A percentile compares a stretch with the other conserved stretches of the same genome.
Evolutionary conservation across 1,139 yeast species (phyloP).

Genomic region (Candida glucosophila): DNA sequence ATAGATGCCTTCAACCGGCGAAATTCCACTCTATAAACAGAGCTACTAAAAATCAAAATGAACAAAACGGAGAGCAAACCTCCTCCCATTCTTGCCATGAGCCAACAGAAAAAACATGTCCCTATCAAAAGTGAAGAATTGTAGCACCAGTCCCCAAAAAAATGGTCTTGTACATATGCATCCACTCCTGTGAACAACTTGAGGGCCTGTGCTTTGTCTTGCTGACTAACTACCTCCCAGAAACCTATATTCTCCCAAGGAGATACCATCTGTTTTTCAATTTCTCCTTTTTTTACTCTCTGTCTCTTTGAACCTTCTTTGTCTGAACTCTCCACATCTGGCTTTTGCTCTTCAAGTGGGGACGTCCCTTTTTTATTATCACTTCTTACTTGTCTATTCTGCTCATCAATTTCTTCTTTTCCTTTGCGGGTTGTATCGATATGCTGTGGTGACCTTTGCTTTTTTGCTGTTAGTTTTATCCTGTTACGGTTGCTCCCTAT

Average conservation of each 20-base stretch:
- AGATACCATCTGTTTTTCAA: constrained; percentile 12
- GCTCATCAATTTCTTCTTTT: constrained; percentile 23
- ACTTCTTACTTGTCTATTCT: constrained; percentile 12
- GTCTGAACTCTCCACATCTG: constrained; percentile 14
- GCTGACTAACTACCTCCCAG: constrained; percentile 20
- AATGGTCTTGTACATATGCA: constrained; percentile 58
- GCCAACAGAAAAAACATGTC: constrained; percentile 67
- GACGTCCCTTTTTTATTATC: constrained; percentile 1
- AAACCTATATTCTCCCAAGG: constrained; percentile 36
- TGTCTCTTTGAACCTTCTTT: constrained; percentile 3
- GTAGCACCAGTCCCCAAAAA: constrained; percentile 66
- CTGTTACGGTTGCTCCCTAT: too few relatives aligned
- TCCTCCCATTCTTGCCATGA: constrained; percentile 44
- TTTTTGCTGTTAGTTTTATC: constrained; percentile 2
- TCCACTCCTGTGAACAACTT: constrained; percentile 28
- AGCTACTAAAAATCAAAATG: constrained; percentile 51
- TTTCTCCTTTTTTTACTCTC: constrained; percentile 1
- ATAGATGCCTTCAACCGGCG: constrained; percentile 65
- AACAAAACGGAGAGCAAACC: constrained; percentile 51
- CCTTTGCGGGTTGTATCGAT: constrained; percentile 8
- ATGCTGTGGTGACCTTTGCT: constrained; percentile 5
- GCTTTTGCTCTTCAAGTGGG: background rate
- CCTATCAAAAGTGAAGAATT: constrained; percentile 57
- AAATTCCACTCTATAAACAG: constrained; percentile 62
- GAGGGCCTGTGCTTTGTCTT: constrained; percentile 21